A percentile compares a stretch with the other conserved stretches of the same genome.
These are phyloP conservation scores for Trichosporon asahii DNA, from an alignment of 1,284 basidiomycete species.

Conservation along the genomic window DNA sequence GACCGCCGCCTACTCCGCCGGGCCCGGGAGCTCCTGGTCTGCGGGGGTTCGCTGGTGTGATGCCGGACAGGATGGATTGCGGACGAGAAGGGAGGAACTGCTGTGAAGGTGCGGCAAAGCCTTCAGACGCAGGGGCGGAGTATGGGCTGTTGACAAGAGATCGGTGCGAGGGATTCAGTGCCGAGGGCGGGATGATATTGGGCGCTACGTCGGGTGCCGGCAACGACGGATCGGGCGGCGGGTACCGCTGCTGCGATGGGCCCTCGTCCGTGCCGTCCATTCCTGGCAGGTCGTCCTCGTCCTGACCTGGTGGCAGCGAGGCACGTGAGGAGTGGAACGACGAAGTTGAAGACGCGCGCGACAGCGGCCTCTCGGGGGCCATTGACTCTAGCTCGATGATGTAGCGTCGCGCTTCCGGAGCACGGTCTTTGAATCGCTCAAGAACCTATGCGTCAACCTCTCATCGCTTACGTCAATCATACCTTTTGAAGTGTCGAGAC, in stretches of 20 bases:
- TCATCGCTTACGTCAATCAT: conserved; percentile 22
- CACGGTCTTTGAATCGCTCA: conserved; percentile 57
- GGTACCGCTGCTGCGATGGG: conserved; percentile 16
- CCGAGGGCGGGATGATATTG: conserved; percentile 42
- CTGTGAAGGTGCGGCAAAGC: neutral
- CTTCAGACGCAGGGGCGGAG: neutral
- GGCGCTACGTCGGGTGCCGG: conserved; percentile 47
- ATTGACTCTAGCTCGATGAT: conserved; percentile 77
- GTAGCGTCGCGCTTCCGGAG: conserved; percentile 72
- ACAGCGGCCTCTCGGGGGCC: conserved; percentile 54
- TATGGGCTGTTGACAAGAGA: conserved; percentile 32
- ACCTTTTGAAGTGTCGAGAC: conserved; percentile 83
- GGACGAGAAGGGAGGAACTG: conserved; percentile 12
- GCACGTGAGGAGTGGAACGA: conserved; percentile 46
- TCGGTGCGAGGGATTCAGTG: conserved; percentile 39
- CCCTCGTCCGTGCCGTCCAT: neutral
- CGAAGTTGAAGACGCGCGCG: conserved; percentile 44
- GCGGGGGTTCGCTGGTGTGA: neutral
- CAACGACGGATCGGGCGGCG: conserved; percentile 42
- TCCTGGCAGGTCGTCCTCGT: conserved; percentile 5
- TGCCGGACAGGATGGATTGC: conserved; percentile 14
- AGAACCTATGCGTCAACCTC: conserved; percentile 15
- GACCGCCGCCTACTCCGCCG: neutral
- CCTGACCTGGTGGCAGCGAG: conserved; percentile 29
- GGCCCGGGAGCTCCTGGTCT: neutral